Evolutionary conservation across 345 rosid species (phyloP), one percentile per base, ranked within the genome.

Genomic region (Hibiscus mutabilis): DNA sequence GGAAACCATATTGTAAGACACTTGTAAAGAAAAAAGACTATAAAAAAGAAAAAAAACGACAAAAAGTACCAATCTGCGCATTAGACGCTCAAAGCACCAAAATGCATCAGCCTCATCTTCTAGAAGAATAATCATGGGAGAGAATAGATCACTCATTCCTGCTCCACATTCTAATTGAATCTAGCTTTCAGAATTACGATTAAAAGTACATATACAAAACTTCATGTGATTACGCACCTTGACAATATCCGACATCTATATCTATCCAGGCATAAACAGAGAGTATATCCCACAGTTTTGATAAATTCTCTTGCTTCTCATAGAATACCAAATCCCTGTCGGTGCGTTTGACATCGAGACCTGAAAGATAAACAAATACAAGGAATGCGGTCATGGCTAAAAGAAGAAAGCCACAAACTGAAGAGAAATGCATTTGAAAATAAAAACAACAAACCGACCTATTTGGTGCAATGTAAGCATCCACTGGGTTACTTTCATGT

Each of bases 121-220:
- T 60, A 92, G 91, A 80, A 95, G 97, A 44, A 95, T 86, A 79
- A 95, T 90, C 97, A 95, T 95, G 47, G 99, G 99, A 35, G 99
- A 95, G 79, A 97, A 95, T 74, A 95, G 97, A 80, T 95, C 99
- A 64, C 97, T 95, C 99, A 95, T 95, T 82, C 97, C 99, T 94
- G 89, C 74, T 70, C 66, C 75, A 68, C 33, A 68, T 60, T 47
- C n/a, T 71, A 27, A 76, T 9, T 62, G 18, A 74, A 60, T 69
- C 71, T 25, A 68, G 46, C 66, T 18, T 19, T 74, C 55, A 49
- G 40, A 55, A 77, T 60, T 29, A 24, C 66, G 53, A 27, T 59
- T 60, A 15, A 68, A 60, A 46, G 4, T 46, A 46, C 15, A 46
- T 15, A 22, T 71, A 31, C 47, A 25, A 24, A 74, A 31, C 22